A percentile compares a stretch with the other conserved stretches of the same genome.
phyloP scores from a whole-genome alignment of 768 basidiomycete species.

The Amanita thiersii region DNA sequence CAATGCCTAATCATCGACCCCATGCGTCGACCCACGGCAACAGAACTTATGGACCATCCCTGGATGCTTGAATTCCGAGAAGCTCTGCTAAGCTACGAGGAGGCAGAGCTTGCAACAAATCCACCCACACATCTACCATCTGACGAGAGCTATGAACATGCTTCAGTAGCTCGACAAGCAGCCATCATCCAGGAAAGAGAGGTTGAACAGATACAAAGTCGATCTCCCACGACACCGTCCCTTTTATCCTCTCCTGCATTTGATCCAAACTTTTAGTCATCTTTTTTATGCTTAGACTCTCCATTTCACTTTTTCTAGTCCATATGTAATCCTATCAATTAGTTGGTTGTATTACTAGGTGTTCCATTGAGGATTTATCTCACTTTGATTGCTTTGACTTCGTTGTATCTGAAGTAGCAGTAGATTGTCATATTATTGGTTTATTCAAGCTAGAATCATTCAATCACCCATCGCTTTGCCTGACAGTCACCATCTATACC shows the following conservation, averaged over 20 bases:
- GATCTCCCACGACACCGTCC: conserved; percentile 40
- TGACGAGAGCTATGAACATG: conserved; percentile 41
- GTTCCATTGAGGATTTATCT: too few relatives aligned
- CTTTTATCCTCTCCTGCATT: conserved; percentile 14
- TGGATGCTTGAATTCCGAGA: conserved; percentile 87
- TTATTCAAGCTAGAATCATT: background rate
- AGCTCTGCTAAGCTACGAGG: conserved; percentile 59
- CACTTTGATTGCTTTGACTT: too few relatives aligned
- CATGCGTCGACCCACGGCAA: conserved; percentile 71
- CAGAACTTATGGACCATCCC: conserved; percentile 76
- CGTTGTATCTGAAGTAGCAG: too few relatives aligned
- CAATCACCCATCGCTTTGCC: conserved; percentile 6
- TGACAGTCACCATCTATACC: background rate
- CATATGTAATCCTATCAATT: conserved; percentile 24
- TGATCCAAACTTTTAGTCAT: background rate
- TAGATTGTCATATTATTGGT: too few relatives aligned
- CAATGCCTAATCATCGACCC: conserved; percentile 88
- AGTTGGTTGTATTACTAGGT: conserved; percentile 5
- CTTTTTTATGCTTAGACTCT: background rate
- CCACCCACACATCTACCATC: conserved; percentile 36
- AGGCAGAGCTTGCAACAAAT: conserved; percentile 45
- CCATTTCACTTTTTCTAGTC: background rate
- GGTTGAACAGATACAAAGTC: conserved; percentile 42
- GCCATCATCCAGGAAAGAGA: conserved; percentile 53
- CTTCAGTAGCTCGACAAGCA: conserved; percentile 47